Evolutionary conservation across 805 yeast genomes (phyloP), one percentile per base, ranked within the genome.

Genomic region (Jamesozyma piceae): DNA sequence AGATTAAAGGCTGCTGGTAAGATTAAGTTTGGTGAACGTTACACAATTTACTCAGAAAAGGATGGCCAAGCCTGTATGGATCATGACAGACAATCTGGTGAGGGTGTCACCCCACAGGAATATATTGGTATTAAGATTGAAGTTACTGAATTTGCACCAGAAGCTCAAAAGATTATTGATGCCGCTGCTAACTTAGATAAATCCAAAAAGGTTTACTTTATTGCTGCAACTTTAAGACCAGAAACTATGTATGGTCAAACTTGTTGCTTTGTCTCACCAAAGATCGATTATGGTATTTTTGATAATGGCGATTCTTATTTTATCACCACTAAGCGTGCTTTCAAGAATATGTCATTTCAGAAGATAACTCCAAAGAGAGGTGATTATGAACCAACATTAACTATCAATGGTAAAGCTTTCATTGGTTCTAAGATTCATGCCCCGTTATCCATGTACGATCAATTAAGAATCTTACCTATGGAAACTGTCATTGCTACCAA

Each of bases 61-160:
- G 98, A 92, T 67, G 97, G 97, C 51, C 98, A 92, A 73, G 94
- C 98, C 32, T 92, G 98, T 74, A 89, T 92, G 90, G 98, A 92
- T 67, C 98, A 92, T 66, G 98, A 92, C 68, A 82, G 98, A 74
- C 83, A 77, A 66, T 77, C 90, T 39, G 98, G 98, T 63, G 98
- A 92, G 71, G 97, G 94, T 65, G 92, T 92, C 35, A 75, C 81
- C 52, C 97, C 98, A 34, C 97, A 92, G 69, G 98, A 92, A 66
- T 92, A 92, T 66, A 79, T 86, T 28, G 97, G 89, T 54, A 78
- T 92, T 62, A 92, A 92, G 75, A 90, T 92, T 58, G 69, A 76
- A 63, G 82, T 86, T 27, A 69, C 77, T 34, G 74, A 75, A 53
- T 62, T 69, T 32, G 71, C 82, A 41, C 68, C 72, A 37, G 70